Base-by-base conservation (phyloP, 192 early-diverging fungal genomes). In the Spizellomyces punctatus region DNA sequence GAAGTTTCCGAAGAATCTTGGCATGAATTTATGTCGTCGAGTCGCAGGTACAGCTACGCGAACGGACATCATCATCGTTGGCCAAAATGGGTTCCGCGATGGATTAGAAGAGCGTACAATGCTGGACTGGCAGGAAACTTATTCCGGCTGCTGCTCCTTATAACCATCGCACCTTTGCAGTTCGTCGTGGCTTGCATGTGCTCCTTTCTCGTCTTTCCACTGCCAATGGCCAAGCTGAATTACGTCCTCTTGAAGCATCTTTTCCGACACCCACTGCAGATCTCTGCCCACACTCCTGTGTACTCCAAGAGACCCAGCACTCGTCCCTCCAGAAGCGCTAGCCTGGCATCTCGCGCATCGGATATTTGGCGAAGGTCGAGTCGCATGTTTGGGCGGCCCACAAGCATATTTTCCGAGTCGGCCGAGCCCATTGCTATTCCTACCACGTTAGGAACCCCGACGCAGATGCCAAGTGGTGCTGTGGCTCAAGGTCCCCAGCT, bases 211-310 rank as follows among this genome's bases (percentile, higher is more conserved):
- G 91, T 98, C 41, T 83, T 95, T 19, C 86, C 92, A 8, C 88
- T 98, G 52, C 96, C 96, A 10, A 98, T 98, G 96, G 93, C 91
- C n/a, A 94, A 94, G 78, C 83, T 96, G 14, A 93, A 86, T 21
- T 94, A 90, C 68, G 91, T 90, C 10, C 78, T 98, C 19, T 78
- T 91, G 14, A 82, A 84, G 27, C 92, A 95, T 63, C 77, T 98
- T 27, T 85, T 88, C 67, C 85, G 88, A 44, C 85, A 93, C 73
- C 95, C 95, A 45, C 79, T 97, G 78, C 58, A 82, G 76, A 75
- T 86, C 66, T 76, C 80, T 76, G 64, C 86, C 69, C 52, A 88
- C 74, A 21, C 73, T 74, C 66, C 83, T 71, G n/a, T 64, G 65
- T 64, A 64, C 45, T 7, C 60, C 17, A 63, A 63, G 22, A 10